Evolutionary conservation across 768 basidiomycete genomes (phyloP).

Genomic region (Boletus subparvulus): DNA sequence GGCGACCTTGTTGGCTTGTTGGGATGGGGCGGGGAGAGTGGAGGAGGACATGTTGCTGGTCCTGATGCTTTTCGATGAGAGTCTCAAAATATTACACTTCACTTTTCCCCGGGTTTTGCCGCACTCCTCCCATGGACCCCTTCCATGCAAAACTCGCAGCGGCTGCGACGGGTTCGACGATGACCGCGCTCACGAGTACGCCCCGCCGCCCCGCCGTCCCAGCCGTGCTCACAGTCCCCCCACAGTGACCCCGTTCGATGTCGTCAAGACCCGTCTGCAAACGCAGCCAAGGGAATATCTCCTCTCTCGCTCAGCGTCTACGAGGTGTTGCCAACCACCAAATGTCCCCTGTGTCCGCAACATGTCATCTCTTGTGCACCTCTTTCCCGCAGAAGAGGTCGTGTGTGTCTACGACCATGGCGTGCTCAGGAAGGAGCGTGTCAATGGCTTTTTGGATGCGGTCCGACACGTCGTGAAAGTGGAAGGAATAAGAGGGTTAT

Average conservation of each 20-base stretch:
- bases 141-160: slow-evolving; percentile 79
- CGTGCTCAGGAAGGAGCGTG: slow-evolving; percentile 64
- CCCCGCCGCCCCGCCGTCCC: slow-evolving; percentile 6
- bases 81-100: too few species aligned
- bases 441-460: slow-evolving; percentile 85
- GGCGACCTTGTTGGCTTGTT: slow-evolving; percentile 80
- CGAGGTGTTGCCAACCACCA: slow-evolving; percentile 70
- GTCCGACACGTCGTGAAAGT: slow-evolving; percentile 74
- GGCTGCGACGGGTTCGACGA: slow-evolving; percentile 72
- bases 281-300: slow-evolving; percentile 68
- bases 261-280: slow-evolving; percentile 94
- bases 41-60: slow-evolving; percentile 33
- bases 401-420: slow-evolving; percentile 83
- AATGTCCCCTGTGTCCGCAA: slow-evolving; percentile 58
- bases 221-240: slow-evolving; percentile 4
- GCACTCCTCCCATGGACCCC: slow-evolving; percentile 49
- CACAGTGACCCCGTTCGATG: slow-evolving; percentile 98
- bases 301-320: slow-evolving; percentile 49
- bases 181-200: slow-evolving; percentile 83
- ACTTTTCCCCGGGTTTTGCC: slow-evolving; percentile 27
- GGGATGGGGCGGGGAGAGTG: slow-evolving; percentile 58
- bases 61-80: slow-evolving; percentile 2
- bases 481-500: slow-evolving; percentile 83
- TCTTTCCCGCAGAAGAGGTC: slow-evolving; percentile 57
- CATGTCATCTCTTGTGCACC: slow-evolving; percentile 71